Conservation (phyloP, 768 basidiomycete species). For the Tubosaeta brunneosetosa region DNA sequence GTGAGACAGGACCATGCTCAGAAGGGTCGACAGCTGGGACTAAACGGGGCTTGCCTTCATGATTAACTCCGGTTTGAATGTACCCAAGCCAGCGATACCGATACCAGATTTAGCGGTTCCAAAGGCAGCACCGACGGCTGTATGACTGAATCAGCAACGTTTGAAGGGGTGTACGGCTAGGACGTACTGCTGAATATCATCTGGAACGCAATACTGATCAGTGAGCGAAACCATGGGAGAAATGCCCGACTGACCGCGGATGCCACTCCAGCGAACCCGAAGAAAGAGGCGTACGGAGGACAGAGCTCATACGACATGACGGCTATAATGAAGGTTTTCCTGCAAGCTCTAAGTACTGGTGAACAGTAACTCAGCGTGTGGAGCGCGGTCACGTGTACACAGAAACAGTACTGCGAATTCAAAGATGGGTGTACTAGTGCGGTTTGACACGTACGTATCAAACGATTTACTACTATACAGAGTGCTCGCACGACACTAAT, state of each 20-base stretch:
- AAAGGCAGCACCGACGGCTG: constrained; percentile 91
- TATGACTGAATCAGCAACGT: constrained; percentile 9
- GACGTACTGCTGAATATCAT: constrained; percentile 94
- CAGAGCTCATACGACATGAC: constrained; percentile 56
- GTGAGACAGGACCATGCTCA: neutral
- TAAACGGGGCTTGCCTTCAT: constrained; percentile 70
- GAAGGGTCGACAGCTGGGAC: neutral
- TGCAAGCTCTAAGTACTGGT: neutral
- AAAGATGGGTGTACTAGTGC: too few relatives aligned
- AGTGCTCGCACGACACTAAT: too few relatives aligned
- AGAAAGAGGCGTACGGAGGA: constrained; percentile 95
- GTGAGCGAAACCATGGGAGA: constrained; percentile 9
- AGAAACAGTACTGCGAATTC: too few relatives aligned
- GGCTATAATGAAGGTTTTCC: neutral
- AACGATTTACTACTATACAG: too few relatives aligned
- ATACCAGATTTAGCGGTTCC: constrained; percentile 97
- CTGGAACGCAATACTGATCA: constrained; percentile 37
- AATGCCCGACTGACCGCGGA: constrained; percentile 61
- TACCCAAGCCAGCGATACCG: constrained; percentile 91
- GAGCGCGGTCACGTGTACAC: neutral
- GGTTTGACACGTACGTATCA: too few relatives aligned
- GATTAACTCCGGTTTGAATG: constrained; percentile 92
- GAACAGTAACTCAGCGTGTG: neutral
- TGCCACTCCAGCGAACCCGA: constrained; percentile 97
- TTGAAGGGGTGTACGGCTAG: neutral